These are phyloP conservation scores for Xylariomycetidae sp. DNA, from an alignment of 2,329 filamentous ascomycete genomes.

Conservation along the genomic window DNA sequence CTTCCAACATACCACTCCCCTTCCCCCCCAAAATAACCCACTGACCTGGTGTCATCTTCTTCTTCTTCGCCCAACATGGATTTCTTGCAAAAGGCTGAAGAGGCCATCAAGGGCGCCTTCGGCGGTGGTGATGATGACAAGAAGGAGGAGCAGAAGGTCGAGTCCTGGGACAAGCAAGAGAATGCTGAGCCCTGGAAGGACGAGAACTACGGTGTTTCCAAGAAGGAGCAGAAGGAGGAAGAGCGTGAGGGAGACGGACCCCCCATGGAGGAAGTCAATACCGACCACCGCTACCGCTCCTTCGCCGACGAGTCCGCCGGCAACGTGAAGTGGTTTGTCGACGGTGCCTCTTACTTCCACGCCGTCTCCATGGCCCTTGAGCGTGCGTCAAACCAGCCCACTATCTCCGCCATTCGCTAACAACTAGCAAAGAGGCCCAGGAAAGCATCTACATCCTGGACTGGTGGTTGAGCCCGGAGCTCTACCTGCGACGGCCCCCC, in stretches of 20 bases:
- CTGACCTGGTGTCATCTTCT: background rate
- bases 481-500: conserved; percentile 80
- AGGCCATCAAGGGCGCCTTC: conserved; percentile 33
- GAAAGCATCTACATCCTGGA: conserved; percentile 81
- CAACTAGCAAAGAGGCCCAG: conserved; percentile 47
- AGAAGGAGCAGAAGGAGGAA: no score
- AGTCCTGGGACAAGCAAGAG: conserved; percentile 3
- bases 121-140: conserved; percentile 31
- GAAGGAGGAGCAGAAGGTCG: conserved; percentile 5
- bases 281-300: conserved; percentile 51
- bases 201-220: no score
- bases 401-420: conserved; percentile 4
- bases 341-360: conserved; percentile 79
- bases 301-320: conserved; percentile 70
- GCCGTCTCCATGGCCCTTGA: conserved; percentile 76
- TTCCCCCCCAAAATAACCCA: background rate
- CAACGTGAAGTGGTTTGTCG: conserved; percentile 83
- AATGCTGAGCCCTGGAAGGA: no score
- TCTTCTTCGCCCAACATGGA: conserved; percentile 26
- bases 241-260: no score
- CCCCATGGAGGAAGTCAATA: conserved; percentile 31
- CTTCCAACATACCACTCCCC: background rate
- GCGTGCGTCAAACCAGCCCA: conserved; percentile 30
- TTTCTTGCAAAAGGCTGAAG: conserved; percentile 39
- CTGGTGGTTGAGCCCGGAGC: conserved; percentile 85